Evolutionary conservation across 1,284 basidiomycete species (phyloP).

Genomic region (Veloboletus limbatus): DNA sequence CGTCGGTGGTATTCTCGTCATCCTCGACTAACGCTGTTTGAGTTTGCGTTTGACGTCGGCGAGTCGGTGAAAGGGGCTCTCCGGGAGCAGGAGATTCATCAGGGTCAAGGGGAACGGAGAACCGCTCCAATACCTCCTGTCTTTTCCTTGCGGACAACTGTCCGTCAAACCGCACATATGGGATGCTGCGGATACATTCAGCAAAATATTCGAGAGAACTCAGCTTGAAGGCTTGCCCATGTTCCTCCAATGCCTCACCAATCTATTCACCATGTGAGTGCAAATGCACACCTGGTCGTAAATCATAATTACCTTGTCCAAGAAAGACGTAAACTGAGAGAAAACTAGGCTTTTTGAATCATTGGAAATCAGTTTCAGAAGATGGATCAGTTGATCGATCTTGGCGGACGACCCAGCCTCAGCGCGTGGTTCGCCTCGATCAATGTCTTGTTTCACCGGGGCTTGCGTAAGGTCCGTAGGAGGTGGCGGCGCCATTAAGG

Average conservation of each 20-base stretch:
- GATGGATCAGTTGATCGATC: constrained; percentile 73
- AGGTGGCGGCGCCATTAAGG: constrained; percentile 68
- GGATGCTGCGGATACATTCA: constrained; percentile 48
- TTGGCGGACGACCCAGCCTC: constrained; percentile 73
- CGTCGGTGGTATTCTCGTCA: constrained; percentile 24
- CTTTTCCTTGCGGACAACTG: constrained; percentile 74
- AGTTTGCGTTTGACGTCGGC: constrained; percentile 1
- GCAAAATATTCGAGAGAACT: constrained; percentile 8
- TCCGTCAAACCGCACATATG: constrained; percentile 80
- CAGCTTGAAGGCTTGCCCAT: constrained; percentile 44
- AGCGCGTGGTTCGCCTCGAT: constrained; percentile 42
- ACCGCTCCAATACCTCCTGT: constrained; percentile 75
- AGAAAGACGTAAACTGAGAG: constrained; percentile 81
- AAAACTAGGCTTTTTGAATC: constrained; percentile 82
- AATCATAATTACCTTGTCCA: constrained; percentile 60
- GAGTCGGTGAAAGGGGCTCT: constrained; percentile 15
- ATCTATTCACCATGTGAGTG: constrained; percentile 46
- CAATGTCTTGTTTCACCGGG: constrained; percentile 39
- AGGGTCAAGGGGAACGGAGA: constrained; percentile 60
- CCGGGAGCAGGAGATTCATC: constrained; percentile 22
- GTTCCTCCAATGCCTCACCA: constrained; percentile 61
- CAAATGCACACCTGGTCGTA: not conserved
- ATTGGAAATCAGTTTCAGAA: constrained; percentile 64
- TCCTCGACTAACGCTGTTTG: constrained; percentile 14
- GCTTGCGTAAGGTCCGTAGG: constrained; percentile 65